Evolutionary conservation across 768 basidiomycete species (phyloP).

Genomic region (Lactarius tabidus): DNA sequence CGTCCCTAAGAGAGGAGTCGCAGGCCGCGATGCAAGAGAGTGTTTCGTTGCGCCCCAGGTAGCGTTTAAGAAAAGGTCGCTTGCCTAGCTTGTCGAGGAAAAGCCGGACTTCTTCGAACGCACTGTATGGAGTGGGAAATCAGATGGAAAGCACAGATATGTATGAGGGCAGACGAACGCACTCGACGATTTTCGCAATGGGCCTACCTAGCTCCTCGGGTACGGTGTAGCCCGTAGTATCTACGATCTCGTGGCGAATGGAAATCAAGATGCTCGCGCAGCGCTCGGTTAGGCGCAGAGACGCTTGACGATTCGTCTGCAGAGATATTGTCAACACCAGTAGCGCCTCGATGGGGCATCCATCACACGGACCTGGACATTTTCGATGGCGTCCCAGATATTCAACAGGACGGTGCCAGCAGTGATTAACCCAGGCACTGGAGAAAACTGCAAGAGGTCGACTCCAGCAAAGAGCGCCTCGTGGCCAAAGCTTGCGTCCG

Average conservation of each 20-base stretch:
- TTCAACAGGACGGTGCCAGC: slow-evolving; percentile 50
- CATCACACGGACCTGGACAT: slow-evolving; percentile 48
- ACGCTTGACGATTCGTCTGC: slow-evolving; percentile 64
- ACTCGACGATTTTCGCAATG: slow-evolving; percentile 48
- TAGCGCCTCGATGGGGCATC: not conserved
- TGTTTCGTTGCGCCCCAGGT: slow-evolving; percentile 71
- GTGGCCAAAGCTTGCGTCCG: slow-evolving; percentile 40
- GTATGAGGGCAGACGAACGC: slow-evolving; percentile 29
- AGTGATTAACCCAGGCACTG: slow-evolving; percentile 51
- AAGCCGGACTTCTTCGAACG: slow-evolving; percentile 42
- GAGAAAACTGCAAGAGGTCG: slow-evolving; percentile 47
- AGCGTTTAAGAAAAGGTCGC: slow-evolving; percentile 74
- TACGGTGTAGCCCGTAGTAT: slow-evolving; percentile 53
- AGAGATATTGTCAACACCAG: not conserved
- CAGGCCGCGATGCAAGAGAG: slow-evolving; percentile 48
- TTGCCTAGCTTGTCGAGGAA: slow-evolving; percentile 58
- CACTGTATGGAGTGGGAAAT: slow-evolving; percentile 28
- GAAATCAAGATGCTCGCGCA: slow-evolving; percentile 68
- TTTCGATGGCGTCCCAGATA: slow-evolving; percentile 63
- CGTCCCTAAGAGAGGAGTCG: slow-evolving; percentile 50
- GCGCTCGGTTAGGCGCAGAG: slow-evolving; percentile 66
- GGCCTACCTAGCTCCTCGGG: slow-evolving; percentile 48
- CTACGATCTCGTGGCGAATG: slow-evolving; percentile 55
- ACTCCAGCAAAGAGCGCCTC: slow-evolving; percentile 42
- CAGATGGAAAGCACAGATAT: slow-evolving; percentile 6